Percentiles rank a stretch among this genome's conserved stretches.
These are phyloP conservation scores for Dendrobium catenatum DNA, from an alignment of 106 monocot species.

Conservation along the genomic window DNA sequence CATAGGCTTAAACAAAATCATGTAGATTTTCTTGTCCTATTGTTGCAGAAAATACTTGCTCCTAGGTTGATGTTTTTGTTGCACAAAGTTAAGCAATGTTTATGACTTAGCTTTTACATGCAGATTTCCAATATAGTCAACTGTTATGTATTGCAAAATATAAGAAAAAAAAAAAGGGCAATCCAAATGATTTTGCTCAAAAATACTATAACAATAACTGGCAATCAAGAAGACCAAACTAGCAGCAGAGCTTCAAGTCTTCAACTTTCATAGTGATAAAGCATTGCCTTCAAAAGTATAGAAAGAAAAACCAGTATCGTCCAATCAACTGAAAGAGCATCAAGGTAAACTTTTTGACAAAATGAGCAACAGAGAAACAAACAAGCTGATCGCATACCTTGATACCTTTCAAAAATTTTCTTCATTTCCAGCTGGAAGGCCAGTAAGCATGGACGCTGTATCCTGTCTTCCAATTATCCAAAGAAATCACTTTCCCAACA, in stretches of 20 bases:
- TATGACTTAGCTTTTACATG: not conserved
- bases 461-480: conserved; percentile 99
- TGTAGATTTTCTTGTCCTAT: too few species aligned
- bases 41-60: not conserved
- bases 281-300: not conserved
- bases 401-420: not conserved
- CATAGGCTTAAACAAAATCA: too few species aligned
- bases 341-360: not conserved
- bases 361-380: not conserved
- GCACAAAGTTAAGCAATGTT: not conserved
- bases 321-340: not conserved
- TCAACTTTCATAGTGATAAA: conserved; percentile 2
- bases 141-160: not conserved
- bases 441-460: conserved; percentile 84
- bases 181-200: not conserved
- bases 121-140: not conserved
- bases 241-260: not conserved
- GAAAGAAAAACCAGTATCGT: not conserved
- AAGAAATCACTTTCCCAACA: conserved; percentile 73
- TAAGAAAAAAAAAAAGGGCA: not conserved
- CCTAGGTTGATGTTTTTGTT: not conserved
- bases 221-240: not conserved
- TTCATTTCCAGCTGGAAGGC: conserved; percentile 77
- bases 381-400: not conserved
- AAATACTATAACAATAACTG: not conserved